Conservation (phyloP, 768 basidiomycete genomes). For the Mycena galericulata region DNA sequence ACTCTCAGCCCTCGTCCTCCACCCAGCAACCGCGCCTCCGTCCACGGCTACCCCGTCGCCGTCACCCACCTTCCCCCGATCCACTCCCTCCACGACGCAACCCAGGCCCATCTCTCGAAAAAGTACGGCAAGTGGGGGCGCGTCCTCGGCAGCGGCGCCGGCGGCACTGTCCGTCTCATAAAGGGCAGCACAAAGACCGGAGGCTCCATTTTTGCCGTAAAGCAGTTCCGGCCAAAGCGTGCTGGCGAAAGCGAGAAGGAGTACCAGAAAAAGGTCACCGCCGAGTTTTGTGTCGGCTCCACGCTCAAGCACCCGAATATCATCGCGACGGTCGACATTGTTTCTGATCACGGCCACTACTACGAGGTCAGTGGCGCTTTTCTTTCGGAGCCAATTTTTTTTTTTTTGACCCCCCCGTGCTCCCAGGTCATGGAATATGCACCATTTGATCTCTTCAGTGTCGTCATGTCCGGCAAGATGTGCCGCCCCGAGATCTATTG, state of each 20-base stretch:
- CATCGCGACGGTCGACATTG: constrained; percentile 98
- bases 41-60: not conserved
- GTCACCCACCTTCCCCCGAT: constrained; percentile 17
- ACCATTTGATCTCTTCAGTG: constrained; percentile 97
- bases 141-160: constrained; percentile 94
- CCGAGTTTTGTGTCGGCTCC: constrained; percentile 97
- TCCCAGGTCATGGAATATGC: constrained; percentile 98
- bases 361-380: constrained; percentile 81
- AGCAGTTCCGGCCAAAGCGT: constrained; percentile 95
- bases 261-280: constrained; percentile 99
- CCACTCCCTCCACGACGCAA: constrained; percentile 74
- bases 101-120: constrained; percentile 93
- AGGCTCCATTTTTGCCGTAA: constrained; percentile 91
- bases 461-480: constrained; percentile 99
- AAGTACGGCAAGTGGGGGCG: constrained; percentile 99
- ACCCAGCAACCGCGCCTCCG: constrained; percentile 40
- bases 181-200: constrained; percentile 87
- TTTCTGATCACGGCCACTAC: constrained; percentile 96
- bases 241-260: constrained; percentile 93
- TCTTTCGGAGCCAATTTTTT: constrained; percentile 29
- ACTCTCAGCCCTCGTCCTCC: constrained; percentile 36
- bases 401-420: constrained; percentile 27
- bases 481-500: constrained; percentile 98
- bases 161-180: constrained; percentile 98
- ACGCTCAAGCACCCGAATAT: constrained; percentile 95